Percentiles rank a stretch among this genome's conserved stretches.
Evolutionary conservation across 2,329 filamentous ascomycete genomes (phyloP).

Genomic region (Apiospora arundinis): DNA sequence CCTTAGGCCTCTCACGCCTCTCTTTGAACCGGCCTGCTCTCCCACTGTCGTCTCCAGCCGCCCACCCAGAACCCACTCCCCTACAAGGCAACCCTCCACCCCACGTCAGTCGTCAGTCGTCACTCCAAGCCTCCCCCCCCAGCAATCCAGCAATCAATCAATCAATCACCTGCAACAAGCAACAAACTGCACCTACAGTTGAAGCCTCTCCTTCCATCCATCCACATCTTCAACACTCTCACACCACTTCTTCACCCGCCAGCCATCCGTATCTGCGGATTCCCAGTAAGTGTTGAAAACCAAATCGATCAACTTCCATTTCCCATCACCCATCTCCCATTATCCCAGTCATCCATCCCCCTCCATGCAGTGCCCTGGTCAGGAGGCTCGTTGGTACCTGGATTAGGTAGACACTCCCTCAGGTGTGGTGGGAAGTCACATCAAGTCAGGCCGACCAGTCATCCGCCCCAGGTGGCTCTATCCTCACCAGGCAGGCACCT

Average conservation of each 20-base stretch:
- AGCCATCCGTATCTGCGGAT: neutral
- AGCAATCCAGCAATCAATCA: slow-evolving; percentile 14
- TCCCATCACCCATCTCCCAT: neutral
- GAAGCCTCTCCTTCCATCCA: neutral
- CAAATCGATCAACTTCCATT: neutral
- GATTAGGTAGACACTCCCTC: neutral
- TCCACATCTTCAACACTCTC: slow-evolving; percentile 11
- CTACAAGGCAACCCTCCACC: slow-evolving; percentile 11
- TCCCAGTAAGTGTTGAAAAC: neutral
- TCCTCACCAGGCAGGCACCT: neutral
- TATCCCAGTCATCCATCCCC: neutral
- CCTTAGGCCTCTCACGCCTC: too few relatives aligned
- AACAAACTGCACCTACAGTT: neutral
- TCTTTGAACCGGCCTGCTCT: neutral
- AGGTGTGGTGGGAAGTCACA: neutral
- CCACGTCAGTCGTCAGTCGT: slow-evolving; percentile 11
- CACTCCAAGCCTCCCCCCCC: slow-evolving; percentile 1
- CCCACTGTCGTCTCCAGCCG: neutral
- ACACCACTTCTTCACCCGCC: neutral
- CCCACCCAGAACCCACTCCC: neutral
- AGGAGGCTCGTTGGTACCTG: slow-evolving; percentile 9
- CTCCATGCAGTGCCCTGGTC: neutral
- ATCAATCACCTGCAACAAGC: slow-evolving; percentile 12
- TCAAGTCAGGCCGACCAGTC: slow-evolving; percentile 14
- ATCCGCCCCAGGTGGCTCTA: neutral